Evolutionary conservation across 2,329 filamentous ascomycete species (phyloP), one percentile per base, ranked within the genome.

Genomic region (Fusarium austroafricanum): DNA sequence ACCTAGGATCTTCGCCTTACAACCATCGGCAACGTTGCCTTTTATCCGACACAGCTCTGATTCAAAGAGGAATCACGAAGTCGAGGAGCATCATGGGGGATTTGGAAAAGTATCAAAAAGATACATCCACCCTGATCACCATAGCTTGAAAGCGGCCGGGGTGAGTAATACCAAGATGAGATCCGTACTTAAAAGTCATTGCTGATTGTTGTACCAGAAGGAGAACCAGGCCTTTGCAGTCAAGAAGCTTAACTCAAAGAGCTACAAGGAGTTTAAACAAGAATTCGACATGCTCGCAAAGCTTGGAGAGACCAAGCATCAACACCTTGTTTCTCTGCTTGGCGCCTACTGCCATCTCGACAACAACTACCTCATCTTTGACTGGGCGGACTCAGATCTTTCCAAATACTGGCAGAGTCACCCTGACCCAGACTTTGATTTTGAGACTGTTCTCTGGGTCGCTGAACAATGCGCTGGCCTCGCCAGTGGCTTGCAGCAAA

Each of bases 291-390:
- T 58, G 26, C 40, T 58, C 4, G 33, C 49, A 8, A 46, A 35
- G 18, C 35, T 58, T 10, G 35, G 46, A 7, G 35, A 58, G 20
- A 42, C 33, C 4, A 26, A 58, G 7, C 40, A 58, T 20, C 42
- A 20, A 7, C 49, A 58, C 10, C 49, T 58, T 2, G 40, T 46
- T 23, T 49, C 46, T 5, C 49, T 49, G 7, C 28, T 58, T 2
- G 28, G 55, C 21, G 49, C 55, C 2, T 50, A 29, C 8, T 20
- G 35, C 18, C 55, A 40, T 3, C 21, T 58, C n/a, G 42, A 28
- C 17, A 20, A 58, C 2, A 33, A 39, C 42, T 58, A 58, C 35
- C 40, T 58, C 10, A 58, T 58, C 15, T 58, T 58, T n/a, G 55
- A 54, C 40, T 58, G 49, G 55, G 55, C 55, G 6, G 49, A 54